A percentile compares a stretch with the other conserved stretches of the same genome.
Conservation (phyloP, 2,329 filamentous ascomycete genomes). For the Cordyceps javanica region DNA sequence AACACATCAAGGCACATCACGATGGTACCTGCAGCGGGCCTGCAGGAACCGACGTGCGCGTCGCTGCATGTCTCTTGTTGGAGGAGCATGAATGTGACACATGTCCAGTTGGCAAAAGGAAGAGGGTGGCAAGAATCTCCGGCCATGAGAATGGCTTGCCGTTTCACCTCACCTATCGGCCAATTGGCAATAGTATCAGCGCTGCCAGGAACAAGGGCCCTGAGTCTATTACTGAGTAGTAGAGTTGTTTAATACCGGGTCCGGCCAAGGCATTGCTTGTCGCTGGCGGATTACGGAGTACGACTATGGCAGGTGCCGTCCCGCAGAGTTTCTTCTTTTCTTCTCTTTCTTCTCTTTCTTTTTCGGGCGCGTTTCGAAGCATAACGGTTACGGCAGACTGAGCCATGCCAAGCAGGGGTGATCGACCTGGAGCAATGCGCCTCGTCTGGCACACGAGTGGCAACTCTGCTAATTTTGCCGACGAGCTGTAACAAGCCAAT, state of each 20-base stretch:
- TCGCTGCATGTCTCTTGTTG: conserved; percentile 2
- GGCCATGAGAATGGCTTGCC: neutral
- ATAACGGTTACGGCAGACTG: neutral
- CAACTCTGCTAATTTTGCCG: neutral
- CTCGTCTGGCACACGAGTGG: neutral
- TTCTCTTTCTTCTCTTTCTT: no score
- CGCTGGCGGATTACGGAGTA: no score
- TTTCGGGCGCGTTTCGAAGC: neutral
- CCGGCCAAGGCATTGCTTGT: neutral
- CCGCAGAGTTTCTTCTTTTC: neutral
- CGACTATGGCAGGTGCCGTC: neutral
- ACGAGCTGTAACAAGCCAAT: neutral
- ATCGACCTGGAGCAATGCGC: neutral
- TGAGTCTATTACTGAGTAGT: no score
- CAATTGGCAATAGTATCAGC: neutral
- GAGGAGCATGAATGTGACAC: neutral
- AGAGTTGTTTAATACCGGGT: no score
- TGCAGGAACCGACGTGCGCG: neutral
- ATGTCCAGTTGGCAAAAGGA: neutral
- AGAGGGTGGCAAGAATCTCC: neutral
- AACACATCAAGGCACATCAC: no score
- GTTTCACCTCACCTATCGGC: neutral
- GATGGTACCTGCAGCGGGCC: neutral
- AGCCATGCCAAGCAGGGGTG: neutral
- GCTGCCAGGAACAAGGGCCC: neutral